A percentile compares a stretch with the other conserved stretches of the same genome.
phyloP scores from a whole-genome alignment of 73 alveolate genomes.

The Tetrahymena malaccensis region DNA sequence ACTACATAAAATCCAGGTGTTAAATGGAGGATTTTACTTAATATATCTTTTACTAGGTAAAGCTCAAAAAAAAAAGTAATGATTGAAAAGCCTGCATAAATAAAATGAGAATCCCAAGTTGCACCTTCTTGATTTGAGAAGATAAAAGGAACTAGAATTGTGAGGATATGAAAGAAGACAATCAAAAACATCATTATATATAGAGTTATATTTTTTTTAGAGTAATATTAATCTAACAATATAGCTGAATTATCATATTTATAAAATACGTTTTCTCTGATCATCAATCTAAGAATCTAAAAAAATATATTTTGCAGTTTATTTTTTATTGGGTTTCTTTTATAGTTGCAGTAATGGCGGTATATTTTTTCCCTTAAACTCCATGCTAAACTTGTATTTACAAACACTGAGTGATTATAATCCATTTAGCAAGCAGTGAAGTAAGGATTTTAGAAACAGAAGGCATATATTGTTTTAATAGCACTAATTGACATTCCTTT shows the following conservation, averaged over 20 bases:
- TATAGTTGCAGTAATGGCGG: background rate
- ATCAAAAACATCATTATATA: background rate
- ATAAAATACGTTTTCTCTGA: background rate
- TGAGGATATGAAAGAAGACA: background rate
- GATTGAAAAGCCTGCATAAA: background rate
- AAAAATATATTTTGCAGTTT: background rate
- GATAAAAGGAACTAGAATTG: background rate
- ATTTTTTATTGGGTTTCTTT: background rate
- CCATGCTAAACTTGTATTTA: background rate
- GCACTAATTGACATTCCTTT: background rate
- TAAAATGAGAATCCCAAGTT: background rate
- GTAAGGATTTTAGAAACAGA: background rate
- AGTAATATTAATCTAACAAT: background rate
- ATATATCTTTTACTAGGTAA: background rate
- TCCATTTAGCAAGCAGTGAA: background rate
- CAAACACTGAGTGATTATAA: background rate
- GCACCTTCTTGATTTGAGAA: background rate
- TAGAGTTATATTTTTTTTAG: background rate
- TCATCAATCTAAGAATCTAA: background rate
- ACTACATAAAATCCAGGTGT: background rate
- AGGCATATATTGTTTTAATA: background rate
- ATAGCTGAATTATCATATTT: background rate
- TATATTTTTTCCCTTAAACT: background rate
- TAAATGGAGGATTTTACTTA: background rate
- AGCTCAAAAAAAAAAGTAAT: background rate